Base-by-base conservation (phyloP, 768 basidiomycete genomes). In the Inosperma sp. region DNA sequence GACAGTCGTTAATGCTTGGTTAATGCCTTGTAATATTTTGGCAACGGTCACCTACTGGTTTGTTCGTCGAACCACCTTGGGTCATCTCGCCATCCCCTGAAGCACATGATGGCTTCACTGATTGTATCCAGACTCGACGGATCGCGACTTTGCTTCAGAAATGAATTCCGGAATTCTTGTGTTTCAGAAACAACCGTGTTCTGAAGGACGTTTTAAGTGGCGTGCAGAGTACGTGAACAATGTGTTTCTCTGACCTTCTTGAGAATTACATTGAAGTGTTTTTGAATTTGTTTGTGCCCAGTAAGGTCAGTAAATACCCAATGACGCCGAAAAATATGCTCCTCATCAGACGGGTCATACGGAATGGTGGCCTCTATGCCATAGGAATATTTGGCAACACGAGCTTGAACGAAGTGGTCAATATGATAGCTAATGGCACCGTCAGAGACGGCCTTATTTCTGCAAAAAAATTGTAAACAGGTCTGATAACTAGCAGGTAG, bases 381-480 rank as follows among this genome's bases (percentile, higher is more conserved):
- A 49, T 76, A 78, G 0, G 71, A 72, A 35, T 62, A 55, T 48
- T 62, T 69, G 2, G 75, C 63, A 7, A 77, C 67, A n/a, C 77
- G 67, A 7, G 66, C 63, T 7, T 68, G 64, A 2, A 78, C 76
- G 7, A 68, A 65, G 46, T 69, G 68, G 37, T 79, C 72, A 19
- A 79, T 71, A 36, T 60, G 53, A 46, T 54, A 62, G 1, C 56
- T 58, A 16, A 58, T 51, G 1, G 57, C 72, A 14, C 77, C 77
- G 29, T 77, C 72, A 3, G 77, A 71, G 10, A 79, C 78, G 2
- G 75, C 77, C 51, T 62, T 51, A 72, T 77, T 56, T 1, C 61
- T 62, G 37, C 3, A n/a, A 16, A 31, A 40, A 21, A 16, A n/a
- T n/a, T n/a, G n/a, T n/a, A n/a, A n/a, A n/a, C n/a, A n/a, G n/a